These are phyloP conservation scores for Paramecium bursaria DNA, from an alignment of 73 alveolate genomes.

Conservation along the genomic window DNA sequence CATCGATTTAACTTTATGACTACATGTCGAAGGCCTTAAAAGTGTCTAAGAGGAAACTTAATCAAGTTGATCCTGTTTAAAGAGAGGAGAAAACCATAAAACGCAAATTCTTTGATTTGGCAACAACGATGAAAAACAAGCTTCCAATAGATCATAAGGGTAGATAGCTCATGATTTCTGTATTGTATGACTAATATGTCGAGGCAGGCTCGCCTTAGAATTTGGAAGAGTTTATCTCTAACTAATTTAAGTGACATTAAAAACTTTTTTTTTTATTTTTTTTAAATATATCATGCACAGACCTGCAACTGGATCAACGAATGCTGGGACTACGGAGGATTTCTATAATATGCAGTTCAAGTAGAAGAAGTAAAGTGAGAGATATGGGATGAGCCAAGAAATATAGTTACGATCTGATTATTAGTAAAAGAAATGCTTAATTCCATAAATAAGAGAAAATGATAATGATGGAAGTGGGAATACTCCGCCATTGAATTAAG, in stretches of 20 bases:
- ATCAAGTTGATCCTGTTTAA: conserved; percentile 4
- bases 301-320: too few species aligned
- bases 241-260: background rate
- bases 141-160: conserved; percentile 47
- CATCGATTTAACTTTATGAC: conserved; percentile 37
- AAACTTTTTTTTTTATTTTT: too few species aligned
- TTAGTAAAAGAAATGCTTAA: too few species aligned
- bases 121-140: background rate
- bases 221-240: conserved; percentile 22
- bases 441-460: too few species aligned
- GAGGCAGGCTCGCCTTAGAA: background rate
- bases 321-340: too few species aligned
- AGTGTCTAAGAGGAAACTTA: conserved; percentile 11
- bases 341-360: too few species aligned
- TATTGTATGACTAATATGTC: conserved; percentile 4
- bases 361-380: too few species aligned
- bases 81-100: conserved; percentile 13
- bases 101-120: conserved; percentile 26
- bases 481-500: too few species aligned
- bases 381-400: too few species aligned
- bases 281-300: too few species aligned
- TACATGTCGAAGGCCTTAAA: conserved; percentile 50
- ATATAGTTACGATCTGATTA: too few species aligned
- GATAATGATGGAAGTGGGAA: too few species aligned
- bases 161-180: conserved; percentile 22